These are phyloP conservation scores for Venturia nashicola DNA, from an alignment of 2,329 filamentous ascomycete species.

Conservation along the genomic window DNA sequence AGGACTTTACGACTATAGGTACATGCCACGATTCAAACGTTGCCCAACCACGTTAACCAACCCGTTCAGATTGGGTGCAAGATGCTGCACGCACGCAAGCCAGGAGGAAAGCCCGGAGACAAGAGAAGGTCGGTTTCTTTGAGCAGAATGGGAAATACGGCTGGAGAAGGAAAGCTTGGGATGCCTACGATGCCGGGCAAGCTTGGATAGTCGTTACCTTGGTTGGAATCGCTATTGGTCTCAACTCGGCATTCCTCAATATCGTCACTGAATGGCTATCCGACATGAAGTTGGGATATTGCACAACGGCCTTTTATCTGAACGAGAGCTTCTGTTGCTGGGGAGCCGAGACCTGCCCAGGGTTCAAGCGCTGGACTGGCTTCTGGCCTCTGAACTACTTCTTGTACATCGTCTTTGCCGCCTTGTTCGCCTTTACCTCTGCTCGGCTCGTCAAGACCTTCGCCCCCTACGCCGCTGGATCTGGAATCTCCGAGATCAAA, in stretches of 20 bases:
- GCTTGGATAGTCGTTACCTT: constrained; percentile 96
- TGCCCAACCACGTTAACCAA: constrained; percentile 18
- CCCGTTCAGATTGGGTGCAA: constrained; percentile 81
- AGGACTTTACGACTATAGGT: constrained; percentile 93
- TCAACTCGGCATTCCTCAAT: constrained; percentile 87
- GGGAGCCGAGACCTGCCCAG: constrained; percentile 78
- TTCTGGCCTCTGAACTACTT: constrained; percentile 72
- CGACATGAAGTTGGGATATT: constrained; percentile 93
- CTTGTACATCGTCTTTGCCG: constrained; percentile 76
- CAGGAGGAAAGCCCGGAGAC: constrained; percentile 63
- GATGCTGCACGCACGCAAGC: constrained; percentile 86
- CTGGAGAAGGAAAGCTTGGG: constrained; percentile 70
- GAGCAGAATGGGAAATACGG: constrained; percentile 55
- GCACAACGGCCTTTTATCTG: constrained; percentile 87
- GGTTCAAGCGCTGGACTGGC: constrained; percentile 83
- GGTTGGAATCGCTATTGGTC: constrained; percentile 68
- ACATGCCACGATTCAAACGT: constrained; percentile 16
- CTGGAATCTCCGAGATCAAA: constrained; percentile 97
- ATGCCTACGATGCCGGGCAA: constrained; percentile 90
- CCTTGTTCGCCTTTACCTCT: constrained; percentile 69
- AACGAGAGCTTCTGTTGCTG: constrained; percentile 98
- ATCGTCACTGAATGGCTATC: constrained; percentile 95
- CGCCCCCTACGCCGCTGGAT: constrained; percentile 91
- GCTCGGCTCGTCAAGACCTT: constrained; percentile 80
- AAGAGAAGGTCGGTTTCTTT: constrained; percentile 59